phyloP scores from a whole-genome alignment of 352 stramenopile genomes.

The Phytophthora podocarpi region DNA sequence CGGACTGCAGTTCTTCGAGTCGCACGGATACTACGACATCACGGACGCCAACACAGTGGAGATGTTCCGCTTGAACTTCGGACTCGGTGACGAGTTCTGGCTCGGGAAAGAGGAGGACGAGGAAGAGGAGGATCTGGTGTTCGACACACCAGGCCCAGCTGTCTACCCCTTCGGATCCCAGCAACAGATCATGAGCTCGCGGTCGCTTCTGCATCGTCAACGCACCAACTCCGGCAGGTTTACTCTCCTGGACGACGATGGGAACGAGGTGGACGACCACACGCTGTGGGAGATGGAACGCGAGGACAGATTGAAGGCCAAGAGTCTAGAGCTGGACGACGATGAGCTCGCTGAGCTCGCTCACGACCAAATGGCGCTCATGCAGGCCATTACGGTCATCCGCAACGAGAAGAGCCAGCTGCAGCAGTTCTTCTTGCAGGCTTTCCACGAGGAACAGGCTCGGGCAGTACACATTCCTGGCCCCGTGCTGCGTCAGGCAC shows the following conservation, averaged over 20 bases:
- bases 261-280: slow-evolving; percentile 70
- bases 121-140: slow-evolving; percentile 9
- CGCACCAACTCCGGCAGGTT: slow-evolving; percentile 50
- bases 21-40: slow-evolving; percentile 84
- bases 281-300: slow-evolving; percentile 52
- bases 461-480: slow-evolving; percentile 22
- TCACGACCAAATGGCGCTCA: slow-evolving; percentile 54
- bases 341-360: slow-evolving; percentile 67
- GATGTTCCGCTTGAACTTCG: slow-evolving; percentile 82
- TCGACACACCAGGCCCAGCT: slow-evolving; percentile 26
- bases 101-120: slow-evolving; percentile 40
- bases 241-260: slow-evolving; percentile 66
- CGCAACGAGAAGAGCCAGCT: slow-evolving; percentile 64
- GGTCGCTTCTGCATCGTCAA: slow-evolving; percentile 32
- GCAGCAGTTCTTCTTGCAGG: slow-evolving; percentile 60
- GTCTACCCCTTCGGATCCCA: slow-evolving; percentile 50
- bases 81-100: slow-evolving; percentile 70
- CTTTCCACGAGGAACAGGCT: slow-evolving; percentile 57
- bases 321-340: slow-evolving; percentile 65
- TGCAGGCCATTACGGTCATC: slow-evolving; percentile 65
- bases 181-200: slow-evolving; percentile 37
- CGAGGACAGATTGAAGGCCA: slow-evolving; percentile 53
- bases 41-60: slow-evolving; percentile 81
- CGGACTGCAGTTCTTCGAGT: slow-evolving; percentile 79
- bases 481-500: slow-evolving; percentile 31